Percentiles rank a stretch among this genome's conserved stretches.
These are phyloP conservation scores for Rostrohypoxylon terebratum DNA, from an alignment of 495 filamentous ascomycete species.

Conservation along the genomic window DNA sequence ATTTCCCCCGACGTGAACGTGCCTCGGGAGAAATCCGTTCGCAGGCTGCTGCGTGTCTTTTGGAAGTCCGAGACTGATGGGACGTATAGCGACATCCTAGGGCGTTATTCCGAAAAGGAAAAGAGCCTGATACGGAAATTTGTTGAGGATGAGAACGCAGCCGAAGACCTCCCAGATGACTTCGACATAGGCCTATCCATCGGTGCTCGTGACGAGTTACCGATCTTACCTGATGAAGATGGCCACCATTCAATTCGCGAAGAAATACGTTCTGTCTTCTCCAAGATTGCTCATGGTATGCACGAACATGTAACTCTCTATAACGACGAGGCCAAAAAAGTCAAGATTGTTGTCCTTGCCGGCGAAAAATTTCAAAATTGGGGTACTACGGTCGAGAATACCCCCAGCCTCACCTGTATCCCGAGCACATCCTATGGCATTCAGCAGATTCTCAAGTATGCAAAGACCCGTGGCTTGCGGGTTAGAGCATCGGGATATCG, in stretches of 20 bases:
- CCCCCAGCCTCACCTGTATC: slow-evolving; percentile 58
- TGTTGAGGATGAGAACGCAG: slow-evolving; percentile 26
- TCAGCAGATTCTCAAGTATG: slow-evolving; percentile 58
- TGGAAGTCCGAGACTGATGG: slow-evolving; percentile 25
- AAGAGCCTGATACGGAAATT: slow-evolving; percentile 15
- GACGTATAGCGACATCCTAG: slow-evolving; percentile 12
- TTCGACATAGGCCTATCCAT: slow-evolving; percentile 22
- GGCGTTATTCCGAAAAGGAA: slow-evolving; percentile 12
- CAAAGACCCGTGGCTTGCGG: slow-evolving; percentile 51
- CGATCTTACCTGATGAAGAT: slow-evolving; percentile 4
- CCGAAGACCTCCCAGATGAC: slow-evolving; percentile 37
- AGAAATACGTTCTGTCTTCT: background rate
- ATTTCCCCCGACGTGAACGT: slow-evolving; percentile 14
- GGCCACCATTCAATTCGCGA: background rate
- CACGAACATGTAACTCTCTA: slow-evolving; percentile 21
- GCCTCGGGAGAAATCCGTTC: slow-evolving; percentile 27
- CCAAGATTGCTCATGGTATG: background rate
- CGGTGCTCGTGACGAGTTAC: slow-evolving; percentile 26
- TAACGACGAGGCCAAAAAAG: slow-evolving; percentile 18
- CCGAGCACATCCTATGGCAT: slow-evolving; percentile 60
- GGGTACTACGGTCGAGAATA: slow-evolving; percentile 61
- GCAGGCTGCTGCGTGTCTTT: slow-evolving; percentile 27
- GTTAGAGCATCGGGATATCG: slow-evolving; percentile 63
- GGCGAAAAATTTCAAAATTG: slow-evolving; percentile 61
- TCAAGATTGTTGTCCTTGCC: slow-evolving; percentile 30